Evolutionary conservation across 495 filamentous ascomycete species (phyloP), one percentile per base, ranked within the genome.

Genomic region (Daldinia concentrica): DNA sequence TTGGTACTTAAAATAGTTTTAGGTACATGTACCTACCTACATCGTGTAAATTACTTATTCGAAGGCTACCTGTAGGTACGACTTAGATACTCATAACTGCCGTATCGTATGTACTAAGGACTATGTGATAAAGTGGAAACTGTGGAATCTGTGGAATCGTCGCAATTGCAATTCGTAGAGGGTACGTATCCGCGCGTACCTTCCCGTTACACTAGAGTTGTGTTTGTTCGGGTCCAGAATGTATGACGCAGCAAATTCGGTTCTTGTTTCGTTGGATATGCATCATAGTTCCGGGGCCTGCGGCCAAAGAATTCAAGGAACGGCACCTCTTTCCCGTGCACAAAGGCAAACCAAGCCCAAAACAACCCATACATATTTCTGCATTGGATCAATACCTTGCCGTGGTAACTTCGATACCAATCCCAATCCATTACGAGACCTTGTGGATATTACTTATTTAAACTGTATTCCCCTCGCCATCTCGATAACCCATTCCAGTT

Each of bases 221-320:
- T 29, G 60, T 29, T 57, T 50, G 48, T 60, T 61, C 60, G 55
- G 39, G 17, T 32, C 30, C 17, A 56, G 39, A 69, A 73, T 73
- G 71, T 73, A 73, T 73, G 71, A 73, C 71, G 71, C 71, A 73
- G 56, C 50, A 43, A 69, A 66, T 69, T 73, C 56, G 52, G 62
- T 66, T 62, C 65, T 69, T 66, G 66, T 73, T 73, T 69, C 71
- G 71, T 73, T 69, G 66, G 17, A 66, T 69, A 66, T 69, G 62
- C 71, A 73, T 73, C 71, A 73, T 73, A 62, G 71, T 50, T 55
- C 64, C 62, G 34, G 51, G 65, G 36, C 61, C 70, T 52, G 51
- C 65, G 24, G 17, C 62, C 64, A 66, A 62, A 54, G 41, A 58
- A 62, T 73, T 66, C 64, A 68, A 69, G 70, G 61, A 73, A 73